Evolutionary conservation across 345 rosid species (phyloP).

Genomic region (Corchorus olitorius): DNA sequence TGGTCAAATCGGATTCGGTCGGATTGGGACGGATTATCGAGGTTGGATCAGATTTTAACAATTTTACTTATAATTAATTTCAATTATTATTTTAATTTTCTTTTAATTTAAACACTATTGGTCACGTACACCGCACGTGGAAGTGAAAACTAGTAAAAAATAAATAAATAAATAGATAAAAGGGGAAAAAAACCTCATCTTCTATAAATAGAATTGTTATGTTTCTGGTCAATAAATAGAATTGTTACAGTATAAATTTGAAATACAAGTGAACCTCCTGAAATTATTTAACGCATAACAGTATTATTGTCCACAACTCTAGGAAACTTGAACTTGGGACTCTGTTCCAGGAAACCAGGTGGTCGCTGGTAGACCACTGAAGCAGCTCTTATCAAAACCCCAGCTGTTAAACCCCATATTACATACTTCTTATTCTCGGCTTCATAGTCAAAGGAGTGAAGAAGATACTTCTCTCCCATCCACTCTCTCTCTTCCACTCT

Average conservation of each 20-base stretch:
- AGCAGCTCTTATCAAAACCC: constrained; percentile 71
- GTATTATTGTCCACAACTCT: constrained; percentile 36
- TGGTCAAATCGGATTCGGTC: too few relatives aligned
- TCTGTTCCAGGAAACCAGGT: constrained; percentile 61
- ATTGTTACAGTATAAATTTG: background rate
- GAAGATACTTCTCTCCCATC: constrained; percentile 65
- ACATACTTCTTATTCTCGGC: constrained; percentile 44
- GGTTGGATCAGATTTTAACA: too few relatives aligned
- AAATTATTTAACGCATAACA: constrained; percentile 30
- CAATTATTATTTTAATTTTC: too few relatives aligned
- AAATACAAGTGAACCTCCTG: background rate
- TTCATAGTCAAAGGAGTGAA: constrained; percentile 69
- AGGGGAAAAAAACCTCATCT: too few relatives aligned
- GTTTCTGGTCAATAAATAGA: background rate
- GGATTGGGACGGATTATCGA: too few relatives aligned
- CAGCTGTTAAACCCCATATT: constrained; percentile 83
- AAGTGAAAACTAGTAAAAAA: too few relatives aligned
- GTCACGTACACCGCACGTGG: too few relatives aligned
- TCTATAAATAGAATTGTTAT: too few relatives aligned
- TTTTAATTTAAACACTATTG: too few relatives aligned
- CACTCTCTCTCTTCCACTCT: constrained; percentile 67
- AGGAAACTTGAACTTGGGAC: constrained; percentile 46
- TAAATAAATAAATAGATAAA: too few relatives aligned
- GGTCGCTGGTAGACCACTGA: constrained; percentile 63
- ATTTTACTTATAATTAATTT: too few relatives aligned